These are phyloP conservation scores for Casuarina glauca DNA, from an alignment of 306 rosid species.

Conservation along the genomic window DNA sequence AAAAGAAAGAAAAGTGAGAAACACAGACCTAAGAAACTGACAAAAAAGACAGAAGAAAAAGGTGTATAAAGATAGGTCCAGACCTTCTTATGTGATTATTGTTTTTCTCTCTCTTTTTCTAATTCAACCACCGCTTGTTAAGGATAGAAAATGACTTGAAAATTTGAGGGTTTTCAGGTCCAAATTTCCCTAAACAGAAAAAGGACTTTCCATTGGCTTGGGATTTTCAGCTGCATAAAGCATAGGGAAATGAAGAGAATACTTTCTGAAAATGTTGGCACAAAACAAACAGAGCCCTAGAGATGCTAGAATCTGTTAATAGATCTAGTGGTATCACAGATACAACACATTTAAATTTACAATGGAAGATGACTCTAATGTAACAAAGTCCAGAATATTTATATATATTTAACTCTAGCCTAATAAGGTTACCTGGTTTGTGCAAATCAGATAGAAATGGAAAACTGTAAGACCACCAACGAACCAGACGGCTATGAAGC, in stretches of 20 bases:
- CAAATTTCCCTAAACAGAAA: background rate
- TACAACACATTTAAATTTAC: background rate
- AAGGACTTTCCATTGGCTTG: background rate
- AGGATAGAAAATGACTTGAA: background rate
- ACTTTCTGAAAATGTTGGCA: background rate
- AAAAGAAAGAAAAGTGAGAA: too few species aligned
- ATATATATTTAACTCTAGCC: too few species aligned
- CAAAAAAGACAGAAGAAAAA: background rate
- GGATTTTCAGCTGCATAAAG: background rate
- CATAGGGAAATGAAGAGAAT: background rate
- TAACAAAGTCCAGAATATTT: background rate
- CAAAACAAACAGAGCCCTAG: background rate
- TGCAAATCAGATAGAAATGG: constrained; percentile 82
- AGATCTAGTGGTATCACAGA: background rate
- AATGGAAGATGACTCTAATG: background rate
- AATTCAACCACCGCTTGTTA: background rate
- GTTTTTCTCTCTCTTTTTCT: background rate
- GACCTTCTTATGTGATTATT: too few species aligned
- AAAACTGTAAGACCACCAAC: constrained; percentile 94
- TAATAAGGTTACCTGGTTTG: constrained; percentile 75
- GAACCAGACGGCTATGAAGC: constrained; percentile 87
- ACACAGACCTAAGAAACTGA: background rate
- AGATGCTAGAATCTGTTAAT: background rate
- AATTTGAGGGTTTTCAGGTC: background rate
- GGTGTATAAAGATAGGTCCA: background rate